Evolutionary conservation across 495 filamentous ascomycete species (phyloP).

Genomic region (Achaetomiella virescens): DNA sequence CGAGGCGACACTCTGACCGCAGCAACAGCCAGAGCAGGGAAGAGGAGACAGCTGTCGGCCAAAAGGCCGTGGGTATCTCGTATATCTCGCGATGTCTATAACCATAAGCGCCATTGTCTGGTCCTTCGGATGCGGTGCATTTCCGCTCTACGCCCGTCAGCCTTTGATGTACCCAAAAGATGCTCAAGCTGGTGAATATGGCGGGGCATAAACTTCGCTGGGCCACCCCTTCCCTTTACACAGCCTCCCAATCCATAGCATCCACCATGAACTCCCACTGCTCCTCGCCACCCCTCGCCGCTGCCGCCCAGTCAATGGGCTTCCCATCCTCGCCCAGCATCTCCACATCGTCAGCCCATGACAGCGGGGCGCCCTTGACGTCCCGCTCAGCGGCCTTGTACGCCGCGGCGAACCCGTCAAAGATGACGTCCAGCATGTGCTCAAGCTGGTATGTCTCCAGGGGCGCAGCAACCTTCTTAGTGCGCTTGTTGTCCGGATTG

Average conservation of each 20-base stretch:
- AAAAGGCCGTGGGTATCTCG: no score
- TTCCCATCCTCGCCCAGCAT: conserved; percentile 2
- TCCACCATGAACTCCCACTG: conserved; percentile 58
- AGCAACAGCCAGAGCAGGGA: no score
- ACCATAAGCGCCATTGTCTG: no score
- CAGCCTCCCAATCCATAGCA: conserved; percentile 60
- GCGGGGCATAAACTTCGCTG: no score
- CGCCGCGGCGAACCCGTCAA: conserved; percentile 35
- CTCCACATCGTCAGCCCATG: conserved; percentile 6
- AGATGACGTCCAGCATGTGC: conserved; percentile 42
- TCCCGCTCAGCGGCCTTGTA: conserved; percentile 26
- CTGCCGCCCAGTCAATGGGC: conserved; percentile 5
- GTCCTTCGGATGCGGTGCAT: no score
- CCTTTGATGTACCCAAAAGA: no score
- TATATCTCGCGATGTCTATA: no score
- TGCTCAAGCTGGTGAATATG: no score
- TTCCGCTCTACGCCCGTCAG: no score
- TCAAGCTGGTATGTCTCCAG: conserved; percentile 53
- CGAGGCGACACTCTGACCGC: no score
- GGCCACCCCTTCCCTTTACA: conserved; percentile 22
- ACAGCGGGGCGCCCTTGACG: conserved; percentile 9
- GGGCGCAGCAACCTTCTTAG: conserved; percentile 27
- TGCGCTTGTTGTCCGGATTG: not conserved
- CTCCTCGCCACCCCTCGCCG: conserved; percentile 33
- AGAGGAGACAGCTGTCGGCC: no score